A percentile compares a stretch with the other conserved stretches of the same genome.
Evolutionary conservation across 2,329 filamentous ascomycete species (phyloP).

Genomic region (Botrytis cinerea): DNA sequence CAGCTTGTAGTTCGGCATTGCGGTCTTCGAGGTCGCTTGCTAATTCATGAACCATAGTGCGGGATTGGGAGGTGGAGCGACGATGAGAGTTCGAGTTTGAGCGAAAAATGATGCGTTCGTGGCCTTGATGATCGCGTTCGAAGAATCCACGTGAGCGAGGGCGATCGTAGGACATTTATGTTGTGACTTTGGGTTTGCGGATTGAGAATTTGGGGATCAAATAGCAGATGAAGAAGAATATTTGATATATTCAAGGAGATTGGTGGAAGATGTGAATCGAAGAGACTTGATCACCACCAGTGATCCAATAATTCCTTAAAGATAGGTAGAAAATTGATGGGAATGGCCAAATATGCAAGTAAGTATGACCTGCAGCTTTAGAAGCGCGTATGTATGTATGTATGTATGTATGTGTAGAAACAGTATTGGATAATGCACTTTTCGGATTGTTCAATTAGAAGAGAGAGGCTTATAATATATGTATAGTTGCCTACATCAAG

Average conservation of each 20-base stretch:
- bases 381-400: not conserved
- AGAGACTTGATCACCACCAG: too few relatives aligned
- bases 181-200: too few relatives aligned
- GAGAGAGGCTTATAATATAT: constrained; percentile 6
- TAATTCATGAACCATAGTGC: not conserved
- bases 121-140: not conserved
- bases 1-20: not conserved
- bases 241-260: not conserved
- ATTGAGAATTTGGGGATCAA: not conserved
- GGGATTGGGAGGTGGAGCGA: not conserved
- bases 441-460: not conserved
- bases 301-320: not conserved
- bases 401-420: constrained; percentile 2
- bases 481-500: constrained; percentile 7
- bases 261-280: not conserved
- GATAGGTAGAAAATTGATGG: not conserved
- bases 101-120: not conserved
- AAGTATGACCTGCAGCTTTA: not conserved
- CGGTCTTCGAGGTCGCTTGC: constrained; percentile 12
- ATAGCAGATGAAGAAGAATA: not conserved
- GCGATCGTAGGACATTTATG: constrained; percentile 13
- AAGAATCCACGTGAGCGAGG: not conserved
- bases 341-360: constrained; percentile 6
- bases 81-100: not conserved
- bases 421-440: constrained; percentile 7